A percentile compares a stretch with the other conserved stretches of the same genome.
Evolutionary conservation across 1,284 basidiomycete species (phyloP).

Genomic region (Pseudozyma tsukubaensis): DNA sequence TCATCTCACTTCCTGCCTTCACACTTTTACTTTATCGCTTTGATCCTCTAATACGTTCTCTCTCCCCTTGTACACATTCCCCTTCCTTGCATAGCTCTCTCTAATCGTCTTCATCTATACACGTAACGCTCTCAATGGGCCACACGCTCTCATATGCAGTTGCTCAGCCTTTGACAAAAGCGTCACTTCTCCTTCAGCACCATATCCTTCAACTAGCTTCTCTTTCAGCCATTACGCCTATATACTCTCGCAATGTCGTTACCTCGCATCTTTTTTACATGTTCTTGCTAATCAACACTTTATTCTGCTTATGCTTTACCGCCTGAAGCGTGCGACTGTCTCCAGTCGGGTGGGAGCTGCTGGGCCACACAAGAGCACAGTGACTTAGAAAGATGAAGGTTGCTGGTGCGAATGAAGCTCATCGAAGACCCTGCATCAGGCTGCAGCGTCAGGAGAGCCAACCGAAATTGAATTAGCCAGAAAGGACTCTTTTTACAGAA

Average conservation of each 20-base stretch:
- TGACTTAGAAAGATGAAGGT: neutral
- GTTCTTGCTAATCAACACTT: conserved; percentile 2
- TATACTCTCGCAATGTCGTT: neutral
- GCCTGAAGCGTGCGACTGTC: neutral
- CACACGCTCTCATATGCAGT: too few relatives aligned
- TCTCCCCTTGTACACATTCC: neutral
- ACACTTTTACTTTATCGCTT: neutral
- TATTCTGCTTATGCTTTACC: neutral
- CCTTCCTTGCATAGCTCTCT: neutral
- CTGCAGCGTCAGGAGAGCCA: too few relatives aligned
- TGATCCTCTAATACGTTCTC: neutral
- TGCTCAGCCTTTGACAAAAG: too few relatives aligned
- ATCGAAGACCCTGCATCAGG: too few relatives aligned
- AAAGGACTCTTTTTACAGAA: too few relatives aligned
- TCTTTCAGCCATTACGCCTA: too few relatives aligned
- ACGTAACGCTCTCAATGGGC: too few relatives aligned
- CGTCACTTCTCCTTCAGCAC: too few relatives aligned
- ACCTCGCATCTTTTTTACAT: neutral
- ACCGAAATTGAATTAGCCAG: too few relatives aligned
- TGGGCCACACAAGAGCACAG: neutral
- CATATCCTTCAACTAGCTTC: neutral
- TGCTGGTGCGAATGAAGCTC: too few relatives aligned
- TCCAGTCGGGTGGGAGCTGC: too few relatives aligned
- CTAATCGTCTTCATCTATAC: too few relatives aligned
- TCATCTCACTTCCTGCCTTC: neutral